A percentile compares a stretch with the other conserved stretches of the same genome.
These are phyloP conservation scores for Phycomyces nitens DNA, from an alignment of 192 early-diverging fungal species.

Conservation along the genomic window DNA sequence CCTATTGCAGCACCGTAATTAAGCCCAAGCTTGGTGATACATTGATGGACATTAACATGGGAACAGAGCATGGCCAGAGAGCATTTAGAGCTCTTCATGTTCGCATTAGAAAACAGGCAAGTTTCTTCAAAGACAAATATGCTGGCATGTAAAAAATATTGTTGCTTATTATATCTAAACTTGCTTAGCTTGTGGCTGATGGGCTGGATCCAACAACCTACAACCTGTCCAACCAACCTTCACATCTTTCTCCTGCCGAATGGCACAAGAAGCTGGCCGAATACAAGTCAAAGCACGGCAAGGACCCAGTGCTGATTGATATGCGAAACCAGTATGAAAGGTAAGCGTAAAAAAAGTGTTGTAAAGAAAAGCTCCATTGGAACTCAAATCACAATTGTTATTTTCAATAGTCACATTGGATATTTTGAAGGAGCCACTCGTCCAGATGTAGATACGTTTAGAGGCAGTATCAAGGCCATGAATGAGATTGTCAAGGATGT, in stretches of 20 bases:
- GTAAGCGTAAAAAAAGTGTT: conserved; percentile 14
- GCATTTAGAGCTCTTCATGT: conserved; percentile 69
- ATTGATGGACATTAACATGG: conserved; percentile 59
- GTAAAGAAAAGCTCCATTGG: neutral
- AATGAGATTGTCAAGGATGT: conserved; percentile 50
- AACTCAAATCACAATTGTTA: neutral
- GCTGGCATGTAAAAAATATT: too few species aligned
- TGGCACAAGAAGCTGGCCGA: conserved; percentile 60
- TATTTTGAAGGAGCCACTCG: conserved; percentile 66
- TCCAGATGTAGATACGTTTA: conserved; percentile 70
- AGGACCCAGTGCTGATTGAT: conserved; percentile 59
- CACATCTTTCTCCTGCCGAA: conserved; percentile 61
- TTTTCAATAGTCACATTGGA: conserved; percentile 54
- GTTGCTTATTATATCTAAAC: too few species aligned
- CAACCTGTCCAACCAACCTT: conserved; percentile 58
- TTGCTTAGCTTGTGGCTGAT: conserved; percentile 52
- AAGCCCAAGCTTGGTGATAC: conserved; percentile 29
- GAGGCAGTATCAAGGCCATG: conserved; percentile 64
- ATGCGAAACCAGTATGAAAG: conserved; percentile 82
- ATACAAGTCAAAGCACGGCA: conserved; percentile 25
- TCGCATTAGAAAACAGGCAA: conserved; percentile 56
- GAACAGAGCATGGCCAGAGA: conserved; percentile 51
- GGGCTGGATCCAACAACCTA: conserved; percentile 49
- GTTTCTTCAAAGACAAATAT: conserved; percentile 1
- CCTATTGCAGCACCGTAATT: conserved; percentile 45